A percentile compares a stretch with the other conserved stretches of the same genome.
Conservation (phyloP, 257 asterid genomes). For the Lithospermum erythrorhizon region DNA sequence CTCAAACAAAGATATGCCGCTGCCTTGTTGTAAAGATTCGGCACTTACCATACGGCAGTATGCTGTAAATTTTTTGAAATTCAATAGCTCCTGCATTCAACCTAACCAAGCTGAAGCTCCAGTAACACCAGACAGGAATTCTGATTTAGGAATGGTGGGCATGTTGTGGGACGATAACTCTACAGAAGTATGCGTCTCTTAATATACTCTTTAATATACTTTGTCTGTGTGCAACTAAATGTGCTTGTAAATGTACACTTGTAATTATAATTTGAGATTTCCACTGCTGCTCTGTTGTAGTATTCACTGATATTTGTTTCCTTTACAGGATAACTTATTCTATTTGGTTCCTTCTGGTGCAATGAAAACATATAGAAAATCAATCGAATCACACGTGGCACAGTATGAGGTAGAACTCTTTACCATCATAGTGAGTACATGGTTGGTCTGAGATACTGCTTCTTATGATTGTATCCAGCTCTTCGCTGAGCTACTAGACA, state of each 20-base stretch:
- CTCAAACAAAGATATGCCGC: conserved; percentile 36
- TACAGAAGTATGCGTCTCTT: conserved; percentile 44
- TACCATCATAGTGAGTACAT: not conserved
- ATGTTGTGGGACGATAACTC: conserved; percentile 50
- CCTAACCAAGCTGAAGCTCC: conserved; percentile 48
- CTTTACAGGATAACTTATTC: conserved; percentile 66
- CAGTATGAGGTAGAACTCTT: conserved; percentile 50
- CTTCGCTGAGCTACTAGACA: not conserved
- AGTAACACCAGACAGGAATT: conserved; percentile 47
- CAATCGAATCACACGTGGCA: conserved; percentile 47
- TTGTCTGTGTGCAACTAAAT: not conserved
- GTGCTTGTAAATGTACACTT: not conserved
- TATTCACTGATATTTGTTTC: conserved; percentile 1
- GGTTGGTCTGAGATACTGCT: not conserved
- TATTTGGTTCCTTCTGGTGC: conserved; percentile 62
- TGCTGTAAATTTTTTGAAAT: conserved; percentile 54
- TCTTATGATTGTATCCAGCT: not conserved
- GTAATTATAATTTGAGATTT: not conserved
- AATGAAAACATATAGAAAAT: conserved; percentile 49
- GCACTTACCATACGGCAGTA: conserved; percentile 46
- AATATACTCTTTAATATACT: not conserved
- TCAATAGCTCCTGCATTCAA: conserved; percentile 24
- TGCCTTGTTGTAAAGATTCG: conserved; percentile 32
- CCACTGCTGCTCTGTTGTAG: not conserved
- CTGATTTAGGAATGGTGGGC: conserved; percentile 42